Base-by-base conservation (phyloP, 2,329 filamentous ascomycete species). In the Chalara sp. region DNA sequence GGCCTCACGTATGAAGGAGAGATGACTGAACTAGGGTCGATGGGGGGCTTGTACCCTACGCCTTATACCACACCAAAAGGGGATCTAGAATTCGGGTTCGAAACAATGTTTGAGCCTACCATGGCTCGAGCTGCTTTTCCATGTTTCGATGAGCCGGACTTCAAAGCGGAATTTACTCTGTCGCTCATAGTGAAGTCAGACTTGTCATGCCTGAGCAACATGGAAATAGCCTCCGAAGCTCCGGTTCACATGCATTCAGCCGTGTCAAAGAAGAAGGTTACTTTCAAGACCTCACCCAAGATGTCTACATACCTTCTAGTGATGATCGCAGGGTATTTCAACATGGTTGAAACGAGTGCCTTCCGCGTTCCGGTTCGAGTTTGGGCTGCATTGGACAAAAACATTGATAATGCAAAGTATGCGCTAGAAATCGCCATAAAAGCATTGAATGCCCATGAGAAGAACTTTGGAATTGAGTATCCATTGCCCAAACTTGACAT, bases 401-500 rank as follows among this genome's bases (percentile, higher is more conserved):
- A 59, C 12, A 46, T 56, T 12, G 47, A 58, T 30, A 31, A 55
- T 6, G 49, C 53, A 32, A 21, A 41, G 35, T 57, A 47, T 21
- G 43, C 35, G 10, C 49, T 86, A 40, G 81, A 86, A 49, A 74
- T 86, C 47, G 83, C 82, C 30, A 81, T 83, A 6, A 79, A 75
- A 65, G 85, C 81, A 4, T 70, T 88, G 39, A 76, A 76, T 45
- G 84, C 86, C 65, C 86, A 86, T 66, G 83, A 87, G 67, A 82
- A 85, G 69, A 80, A 79, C 4, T 87, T 87, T 61, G 77, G 78
- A 58, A 82, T 75, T 65, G 69, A 76, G 6, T 88, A 85, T 65
- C 84, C 84, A 1, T 70, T 87, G 32, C 83, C 84, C 32, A 88
- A 88, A 74, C 84, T 87, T 79, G 84, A 87, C 67, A 84, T 87